phyloP scores from a whole-genome alignment of 164 flowering plant species.

The Cinnamomum chago region DNA sequence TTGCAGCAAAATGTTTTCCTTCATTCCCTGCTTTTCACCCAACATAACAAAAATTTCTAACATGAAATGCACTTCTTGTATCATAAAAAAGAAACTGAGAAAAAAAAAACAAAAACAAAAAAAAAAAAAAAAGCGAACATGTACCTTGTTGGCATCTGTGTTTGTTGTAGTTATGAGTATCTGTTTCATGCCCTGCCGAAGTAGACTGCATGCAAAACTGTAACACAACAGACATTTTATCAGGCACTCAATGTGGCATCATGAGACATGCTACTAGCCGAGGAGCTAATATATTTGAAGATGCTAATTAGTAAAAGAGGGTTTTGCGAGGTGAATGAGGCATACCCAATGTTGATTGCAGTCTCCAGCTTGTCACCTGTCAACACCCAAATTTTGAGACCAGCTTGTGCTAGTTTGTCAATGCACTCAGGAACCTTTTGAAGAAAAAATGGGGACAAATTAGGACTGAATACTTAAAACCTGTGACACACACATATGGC shows the following conservation, averaged over 20 bases:
- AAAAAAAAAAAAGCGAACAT: not conserved
- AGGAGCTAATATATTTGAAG: not conserved
- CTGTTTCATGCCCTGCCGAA: constrained; percentile 94
- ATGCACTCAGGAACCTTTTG: constrained; percentile 95
- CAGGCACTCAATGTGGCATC: not conserved
- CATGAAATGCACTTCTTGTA: not conserved
- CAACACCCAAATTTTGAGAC: constrained; percentile 97
- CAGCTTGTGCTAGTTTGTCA: constrained; percentile 99
- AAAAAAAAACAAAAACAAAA: not conserved
- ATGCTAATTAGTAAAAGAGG: not conserved
- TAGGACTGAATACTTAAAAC: not conserved
- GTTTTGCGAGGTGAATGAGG: constrained; percentile 1
- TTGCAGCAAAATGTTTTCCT: constrained; percentile 73
- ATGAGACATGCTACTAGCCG: not conserved
- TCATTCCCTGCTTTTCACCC: constrained; percentile 52
- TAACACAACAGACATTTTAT: constrained; percentile 9
- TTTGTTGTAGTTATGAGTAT: constrained; percentile 48
- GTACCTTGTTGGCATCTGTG: constrained; percentile 52
- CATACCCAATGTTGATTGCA: constrained; percentile 97
- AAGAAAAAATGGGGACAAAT: constrained; percentile 8
- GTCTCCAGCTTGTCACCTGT: constrained; percentile 99
- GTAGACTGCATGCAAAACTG: constrained; percentile 91
- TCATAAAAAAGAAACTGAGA: not conserved
- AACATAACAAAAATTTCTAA: constrained; percentile 5
- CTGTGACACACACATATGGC: too few species aligned